Conservation (phyloP, 108 stramenopile genomes). For the Cyclostephanos tholiformis region DNA sequence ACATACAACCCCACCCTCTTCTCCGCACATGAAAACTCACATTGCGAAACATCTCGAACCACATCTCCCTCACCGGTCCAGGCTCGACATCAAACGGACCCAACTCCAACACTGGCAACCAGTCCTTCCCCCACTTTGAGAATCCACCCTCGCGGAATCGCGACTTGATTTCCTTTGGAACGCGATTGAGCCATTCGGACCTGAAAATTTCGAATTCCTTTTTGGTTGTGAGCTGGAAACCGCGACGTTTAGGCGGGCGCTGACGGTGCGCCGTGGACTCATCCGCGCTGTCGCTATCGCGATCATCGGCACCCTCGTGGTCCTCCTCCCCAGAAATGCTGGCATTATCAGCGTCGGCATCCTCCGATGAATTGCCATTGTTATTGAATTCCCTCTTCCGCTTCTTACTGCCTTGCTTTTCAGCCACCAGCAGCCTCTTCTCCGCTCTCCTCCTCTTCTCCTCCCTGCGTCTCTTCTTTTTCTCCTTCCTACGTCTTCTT, state of each 20-base stretch:
- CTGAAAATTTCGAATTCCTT: slow-evolving; percentile 44
- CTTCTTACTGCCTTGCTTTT: slow-evolving; percentile 32
- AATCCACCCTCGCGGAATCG: slow-evolving; percentile 74
- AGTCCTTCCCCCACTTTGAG: slow-evolving; percentile 66
- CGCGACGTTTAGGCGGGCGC: neutral
- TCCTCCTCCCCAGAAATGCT: neutral
- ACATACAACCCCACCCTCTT: too few species aligned
- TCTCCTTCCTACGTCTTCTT: slow-evolving; percentile 20
- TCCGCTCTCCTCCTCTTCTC: slow-evolving; percentile 25
- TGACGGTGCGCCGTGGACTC: neutral
- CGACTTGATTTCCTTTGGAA: slow-evolving; percentile 55
- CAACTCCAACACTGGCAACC: slow-evolving; percentile 63
- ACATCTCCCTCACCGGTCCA: slow-evolving; percentile 62
- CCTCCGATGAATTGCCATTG: neutral
- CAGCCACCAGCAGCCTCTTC: slow-evolving; percentile 4
- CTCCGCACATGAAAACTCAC: slow-evolving; percentile 49
- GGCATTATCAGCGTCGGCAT: neutral
- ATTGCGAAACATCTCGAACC: slow-evolving; percentile 78
- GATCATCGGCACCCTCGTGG: neutral
- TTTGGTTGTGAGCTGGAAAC: slow-evolving; percentile 32
- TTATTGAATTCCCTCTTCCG: slow-evolving; percentile 1
- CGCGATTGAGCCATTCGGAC: slow-evolving; percentile 45
- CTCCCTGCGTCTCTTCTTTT: slow-evolving; percentile 25
- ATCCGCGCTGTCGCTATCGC: neutral
- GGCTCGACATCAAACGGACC: slow-evolving; percentile 76